Evolutionary conservation across 306 rosid genomes (phyloP).

Genomic region (Cucumis cinereus): DNA sequence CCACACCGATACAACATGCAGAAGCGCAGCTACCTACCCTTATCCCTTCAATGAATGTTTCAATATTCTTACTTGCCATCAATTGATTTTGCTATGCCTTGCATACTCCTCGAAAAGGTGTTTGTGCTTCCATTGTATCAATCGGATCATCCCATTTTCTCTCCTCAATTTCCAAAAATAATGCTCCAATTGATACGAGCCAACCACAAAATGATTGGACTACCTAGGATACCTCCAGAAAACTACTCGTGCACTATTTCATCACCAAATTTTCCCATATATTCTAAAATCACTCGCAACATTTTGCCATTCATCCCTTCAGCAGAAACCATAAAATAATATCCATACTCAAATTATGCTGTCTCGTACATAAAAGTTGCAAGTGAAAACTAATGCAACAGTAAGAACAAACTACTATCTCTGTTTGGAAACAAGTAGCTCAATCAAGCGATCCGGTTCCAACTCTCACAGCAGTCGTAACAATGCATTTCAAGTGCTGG

Average conservation of each 20-base stretch:
- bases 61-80: background rate
- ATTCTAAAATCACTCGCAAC: background rate
- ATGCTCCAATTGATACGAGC: background rate
- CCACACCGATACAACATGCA: background rate
- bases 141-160: background rate
- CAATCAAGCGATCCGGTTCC: background rate
- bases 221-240: background rate
- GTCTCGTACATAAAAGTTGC: background rate
- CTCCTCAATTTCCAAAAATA: background rate
- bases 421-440: background rate
- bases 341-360: background rate
- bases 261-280: background rate
- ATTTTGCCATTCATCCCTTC: background rate
- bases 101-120: background rate
- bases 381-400: background rate
- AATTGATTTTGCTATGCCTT: background rate
- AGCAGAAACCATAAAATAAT: background rate
- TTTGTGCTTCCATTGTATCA: background rate
- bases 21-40: background rate
- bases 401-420: background rate
- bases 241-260: background rate
- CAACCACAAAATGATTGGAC: background rate
- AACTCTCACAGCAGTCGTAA: background rate
- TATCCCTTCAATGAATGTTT: background rate
- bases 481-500: background rate